Evolutionary conservation across 208 protist genomes (phyloP).

Genomic region (Wallacemonas sp.): DNA sequence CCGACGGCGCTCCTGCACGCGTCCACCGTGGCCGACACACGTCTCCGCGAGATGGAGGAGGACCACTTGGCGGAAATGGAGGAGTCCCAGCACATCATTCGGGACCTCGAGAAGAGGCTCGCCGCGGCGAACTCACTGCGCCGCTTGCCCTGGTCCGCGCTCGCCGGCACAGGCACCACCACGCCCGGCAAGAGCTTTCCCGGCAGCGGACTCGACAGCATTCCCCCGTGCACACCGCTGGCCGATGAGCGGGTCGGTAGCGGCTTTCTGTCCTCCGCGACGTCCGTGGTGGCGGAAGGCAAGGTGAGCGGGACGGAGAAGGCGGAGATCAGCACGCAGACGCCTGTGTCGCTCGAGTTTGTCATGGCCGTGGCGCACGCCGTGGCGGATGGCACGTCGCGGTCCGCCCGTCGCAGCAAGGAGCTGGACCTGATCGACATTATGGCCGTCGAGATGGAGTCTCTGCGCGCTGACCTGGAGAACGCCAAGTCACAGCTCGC

Average conservation of each 20-base stretch:
- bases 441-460: slow-evolving; percentile 37
- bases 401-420: slow-evolving; percentile 21
- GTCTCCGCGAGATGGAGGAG: slow-evolving; percentile 42
- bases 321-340: slow-evolving; percentile 39
- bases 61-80: slow-evolving; percentile 36
- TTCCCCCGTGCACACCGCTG: not conserved
- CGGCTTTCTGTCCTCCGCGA: not conserved
- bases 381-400: slow-evolving; percentile 15
- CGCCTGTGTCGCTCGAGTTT: slow-evolving; percentile 36
- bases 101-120: slow-evolving; percentile 38
- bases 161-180: not conserved
- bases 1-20: not conserved
- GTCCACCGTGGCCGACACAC: slow-evolving; percentile 17
- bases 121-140: slow-evolving; percentile 14
- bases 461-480: slow-evolving; percentile 34
- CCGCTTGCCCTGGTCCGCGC: slow-evolving; percentile 20
- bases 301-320: not conserved
- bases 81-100: slow-evolving; percentile 27
- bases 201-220: not conserved
- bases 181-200: not conserved
- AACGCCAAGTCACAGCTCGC: slow-evolving; percentile 24
- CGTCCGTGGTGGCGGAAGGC: not conserved
- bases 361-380: slow-evolving; percentile 18
- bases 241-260: not conserved
- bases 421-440: slow-evolving; percentile 42